Conservation (phyloP, 805 yeast species). For the Kuraishia cidri region DNA sequence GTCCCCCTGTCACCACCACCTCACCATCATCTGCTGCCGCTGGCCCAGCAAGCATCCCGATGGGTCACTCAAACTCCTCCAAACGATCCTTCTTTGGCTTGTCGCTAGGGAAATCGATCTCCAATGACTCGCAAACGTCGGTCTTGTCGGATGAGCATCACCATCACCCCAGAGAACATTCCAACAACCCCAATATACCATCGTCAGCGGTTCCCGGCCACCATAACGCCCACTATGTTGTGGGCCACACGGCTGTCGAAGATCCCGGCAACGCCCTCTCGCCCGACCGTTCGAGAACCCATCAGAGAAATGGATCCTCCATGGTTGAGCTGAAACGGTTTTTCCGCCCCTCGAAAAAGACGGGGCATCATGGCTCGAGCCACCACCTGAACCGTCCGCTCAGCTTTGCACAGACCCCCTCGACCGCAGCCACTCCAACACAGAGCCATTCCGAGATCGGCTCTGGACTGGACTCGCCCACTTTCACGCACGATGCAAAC, state of each 20-base stretch:
- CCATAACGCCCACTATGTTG: neutral
- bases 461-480: too few relatives aligned
- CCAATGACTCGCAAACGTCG: conserved; percentile 19
- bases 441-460: too few relatives aligned
- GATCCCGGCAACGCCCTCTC: neutral
- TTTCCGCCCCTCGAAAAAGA: conserved; percentile 45
- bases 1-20: too few relatives aligned
- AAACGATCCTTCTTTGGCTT: conserved; percentile 17
- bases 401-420: conserved; percentile 8
- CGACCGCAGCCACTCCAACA: too few relatives aligned
- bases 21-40: too few relatives aligned
- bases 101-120: conserved; percentile 16
- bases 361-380: conserved; percentile 6
- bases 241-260: neutral
- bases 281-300: neutral
- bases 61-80: neutral
- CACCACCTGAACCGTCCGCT: conserved; percentile 4
- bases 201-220: neutral
- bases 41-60: too few relatives aligned
- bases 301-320: conserved; percentile 19
- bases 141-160: conserved; percentile 14
- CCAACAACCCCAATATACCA: neutral
- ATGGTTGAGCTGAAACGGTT: conserved; percentile 70
- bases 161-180: neutral
- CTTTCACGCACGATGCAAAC: conserved; percentile 27